phyloP scores from a whole-genome alignment of 306 rosid genomes.

The Fragaria ananassa region DNA sequence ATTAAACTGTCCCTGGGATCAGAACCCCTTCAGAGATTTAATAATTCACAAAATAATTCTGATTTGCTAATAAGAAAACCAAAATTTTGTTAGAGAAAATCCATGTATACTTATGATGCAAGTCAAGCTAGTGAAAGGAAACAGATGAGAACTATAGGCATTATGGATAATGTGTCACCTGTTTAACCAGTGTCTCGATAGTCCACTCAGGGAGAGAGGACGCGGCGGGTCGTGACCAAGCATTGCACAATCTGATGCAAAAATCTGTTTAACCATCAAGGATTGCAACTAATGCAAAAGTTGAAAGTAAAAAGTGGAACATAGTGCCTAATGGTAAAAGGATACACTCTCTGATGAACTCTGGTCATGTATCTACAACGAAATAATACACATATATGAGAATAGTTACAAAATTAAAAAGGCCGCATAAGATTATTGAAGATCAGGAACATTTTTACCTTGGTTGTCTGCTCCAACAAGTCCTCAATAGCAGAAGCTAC shows the following conservation, averaged over 20 bases:
- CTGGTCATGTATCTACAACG: slow-evolving; percentile 67
- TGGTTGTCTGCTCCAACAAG: slow-evolving; percentile 89
- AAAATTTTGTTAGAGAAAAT: not conserved
- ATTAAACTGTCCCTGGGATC: not conserved
- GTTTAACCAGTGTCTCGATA: slow-evolving; percentile 69
- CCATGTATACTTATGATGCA: not conserved
- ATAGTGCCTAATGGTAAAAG: slow-evolving; percentile 30
- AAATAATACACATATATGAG: slow-evolving; percentile 27
- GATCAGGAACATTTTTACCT: slow-evolving; percentile 51
- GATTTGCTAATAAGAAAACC: not conserved
- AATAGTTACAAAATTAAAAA: slow-evolving; percentile 19
- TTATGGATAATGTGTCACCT: slow-evolving; percentile 43
- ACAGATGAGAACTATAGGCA: not conserved
- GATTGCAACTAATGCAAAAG: slow-evolving; percentile 30
- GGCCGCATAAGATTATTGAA: slow-evolving; percentile 18
- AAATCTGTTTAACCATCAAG: slow-evolving; percentile 62
- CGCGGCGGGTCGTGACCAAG: slow-evolving; percentile 55
- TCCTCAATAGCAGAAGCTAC: slow-evolving; percentile 96
- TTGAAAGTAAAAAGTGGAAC: slow-evolving; percentile 13
- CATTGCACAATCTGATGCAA: slow-evolving; percentile 54
- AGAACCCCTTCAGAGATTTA: not conserved
- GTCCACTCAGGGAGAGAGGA: slow-evolving; percentile 54
- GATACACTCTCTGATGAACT: slow-evolving; percentile 76
- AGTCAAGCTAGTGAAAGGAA: not conserved
- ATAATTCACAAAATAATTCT: not conserved